Evolutionary conservation across 106 monocot genomes (phyloP).

Genomic region (Vanilla planifolia): DNA sequence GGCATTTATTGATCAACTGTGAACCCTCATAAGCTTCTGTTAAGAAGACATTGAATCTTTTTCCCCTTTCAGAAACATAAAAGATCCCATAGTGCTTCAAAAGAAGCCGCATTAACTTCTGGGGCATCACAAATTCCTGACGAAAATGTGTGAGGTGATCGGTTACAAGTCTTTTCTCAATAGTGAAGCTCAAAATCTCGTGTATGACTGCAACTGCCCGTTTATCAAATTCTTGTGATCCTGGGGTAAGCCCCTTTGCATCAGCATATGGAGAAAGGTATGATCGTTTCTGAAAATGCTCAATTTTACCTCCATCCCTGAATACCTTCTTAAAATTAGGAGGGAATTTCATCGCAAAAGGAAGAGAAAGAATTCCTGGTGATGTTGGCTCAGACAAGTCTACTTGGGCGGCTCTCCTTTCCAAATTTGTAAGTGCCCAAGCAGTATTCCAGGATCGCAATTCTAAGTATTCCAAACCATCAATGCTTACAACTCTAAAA

Average conservation of each 20-base stretch:
- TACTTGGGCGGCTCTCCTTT: slow-evolving; percentile 40
- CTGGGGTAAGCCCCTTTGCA: slow-evolving; percentile 43
- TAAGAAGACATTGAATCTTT: slow-evolving; percentile 67
- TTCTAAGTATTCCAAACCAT: slow-evolving; percentile 61
- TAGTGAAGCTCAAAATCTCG: slow-evolving; percentile 82
- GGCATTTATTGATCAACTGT: slow-evolving; percentile 66
- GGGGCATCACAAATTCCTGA: slow-evolving; percentile 80
- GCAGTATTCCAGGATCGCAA: slow-evolving; percentile 65
- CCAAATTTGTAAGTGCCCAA: slow-evolving; percentile 84
- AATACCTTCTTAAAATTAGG: slow-evolving; percentile 54
- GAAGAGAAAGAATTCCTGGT: slow-evolving; percentile 61
- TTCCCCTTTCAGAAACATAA: slow-evolving; percentile 94
- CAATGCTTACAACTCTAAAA: slow-evolving; percentile 52
- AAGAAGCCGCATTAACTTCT: slow-evolving; percentile 88
- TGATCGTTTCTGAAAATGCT: slow-evolving; percentile 63
- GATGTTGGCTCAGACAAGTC: not conserved
- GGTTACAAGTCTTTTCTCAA: slow-evolving; percentile 87
- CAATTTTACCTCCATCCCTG: slow-evolving; percentile 47
- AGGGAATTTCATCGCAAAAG: slow-evolving; percentile 88
- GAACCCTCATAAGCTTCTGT: slow-evolving; percentile 78
- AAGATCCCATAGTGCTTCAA: slow-evolving; percentile 88
- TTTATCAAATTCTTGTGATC: slow-evolving; percentile 83
- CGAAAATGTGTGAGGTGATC: slow-evolving; percentile 90
- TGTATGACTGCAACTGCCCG: slow-evolving; percentile 84
- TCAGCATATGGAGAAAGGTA: slow-evolving; percentile 86